Conservation (phyloP, 225 moss, liverwort and hornwort genomes). For the Rhytidiadelphus loreus region DNA sequence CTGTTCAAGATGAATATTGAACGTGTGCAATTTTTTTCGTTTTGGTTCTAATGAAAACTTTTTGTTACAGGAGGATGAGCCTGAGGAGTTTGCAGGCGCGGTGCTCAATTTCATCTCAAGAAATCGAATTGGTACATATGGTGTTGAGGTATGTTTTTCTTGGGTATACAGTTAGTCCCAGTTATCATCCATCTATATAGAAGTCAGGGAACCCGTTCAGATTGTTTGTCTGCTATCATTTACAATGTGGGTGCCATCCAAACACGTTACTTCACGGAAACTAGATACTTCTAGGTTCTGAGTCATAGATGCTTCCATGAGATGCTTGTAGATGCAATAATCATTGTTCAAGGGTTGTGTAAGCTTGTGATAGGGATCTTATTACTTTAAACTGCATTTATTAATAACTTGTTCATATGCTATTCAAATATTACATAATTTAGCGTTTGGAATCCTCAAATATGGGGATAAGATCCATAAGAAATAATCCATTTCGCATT, state of each 20-base stretch:
- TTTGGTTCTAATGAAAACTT: neutral
- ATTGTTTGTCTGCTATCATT: neutral
- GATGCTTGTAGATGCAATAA: neutral
- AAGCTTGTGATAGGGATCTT: neutral
- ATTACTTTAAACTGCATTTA: neutral
- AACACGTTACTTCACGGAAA: neutral
- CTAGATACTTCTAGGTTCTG: neutral
- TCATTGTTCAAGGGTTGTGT: neutral
- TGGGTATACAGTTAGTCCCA: neutral
- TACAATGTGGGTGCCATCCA: neutral
- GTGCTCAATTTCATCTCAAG: constrained; percentile 80
- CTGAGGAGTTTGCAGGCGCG: constrained; percentile 76
- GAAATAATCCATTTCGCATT: neutral
- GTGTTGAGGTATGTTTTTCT: constrained; percentile 61
- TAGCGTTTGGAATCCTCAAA: neutral
- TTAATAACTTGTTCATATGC: neutral
- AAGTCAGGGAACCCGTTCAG: neutral
- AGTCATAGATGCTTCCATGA: neutral
- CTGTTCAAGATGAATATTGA: neutral
- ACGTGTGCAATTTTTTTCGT: neutral
- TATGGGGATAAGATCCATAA: neutral
- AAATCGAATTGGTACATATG: constrained; percentile 89
- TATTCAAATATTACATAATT: neutral
- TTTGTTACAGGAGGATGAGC: constrained; percentile 79
- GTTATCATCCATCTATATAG: neutral